phyloP scores from a whole-genome alignment of 106 monocot species.

The Allium cepa region DNA sequence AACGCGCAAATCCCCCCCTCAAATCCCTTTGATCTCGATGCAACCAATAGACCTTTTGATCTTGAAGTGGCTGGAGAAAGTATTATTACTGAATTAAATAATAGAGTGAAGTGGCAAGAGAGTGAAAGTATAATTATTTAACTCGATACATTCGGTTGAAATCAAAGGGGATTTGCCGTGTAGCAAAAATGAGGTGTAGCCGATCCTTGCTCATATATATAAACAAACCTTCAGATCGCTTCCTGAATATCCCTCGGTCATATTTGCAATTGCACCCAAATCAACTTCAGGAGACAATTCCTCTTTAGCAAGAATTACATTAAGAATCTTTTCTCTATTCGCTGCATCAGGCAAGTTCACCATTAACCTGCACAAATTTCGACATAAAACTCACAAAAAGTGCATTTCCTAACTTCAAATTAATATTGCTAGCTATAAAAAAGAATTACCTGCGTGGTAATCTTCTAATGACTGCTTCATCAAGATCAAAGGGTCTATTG shows the following conservation, averaged over 20 bases:
- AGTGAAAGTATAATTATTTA: no score
- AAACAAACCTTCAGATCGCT: conserved; percentile 86
- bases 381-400: conserved; percentile 2
- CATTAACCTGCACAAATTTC: conserved; percentile 60
- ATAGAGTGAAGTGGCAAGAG: no score
- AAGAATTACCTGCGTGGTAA: conserved; percentile 46
- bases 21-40: no score
- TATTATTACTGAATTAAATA: no score
- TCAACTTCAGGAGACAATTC: conserved; percentile 60
- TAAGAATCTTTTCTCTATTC: conserved; percentile 87
- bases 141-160: no score
- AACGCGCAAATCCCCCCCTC: no score
- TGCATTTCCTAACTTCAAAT: not conserved
- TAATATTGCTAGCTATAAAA: no score
- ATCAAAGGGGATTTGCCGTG: no score
- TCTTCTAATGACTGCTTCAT: conserved; percentile 81
- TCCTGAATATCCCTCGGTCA: conserved; percentile 99
- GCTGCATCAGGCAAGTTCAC: conserved; percentile 85
- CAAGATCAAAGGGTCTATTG: conserved; percentile 81
- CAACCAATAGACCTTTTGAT: no score
- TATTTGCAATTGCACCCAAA: conserved; percentile 67
- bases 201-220: no score
- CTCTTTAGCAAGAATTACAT: conserved; percentile 90
- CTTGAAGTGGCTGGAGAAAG: no score
- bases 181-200: no score